phyloP scores from a whole-genome alignment of 495 filamentous ascomycete genomes.

The Talaromyces ruber region DNA sequence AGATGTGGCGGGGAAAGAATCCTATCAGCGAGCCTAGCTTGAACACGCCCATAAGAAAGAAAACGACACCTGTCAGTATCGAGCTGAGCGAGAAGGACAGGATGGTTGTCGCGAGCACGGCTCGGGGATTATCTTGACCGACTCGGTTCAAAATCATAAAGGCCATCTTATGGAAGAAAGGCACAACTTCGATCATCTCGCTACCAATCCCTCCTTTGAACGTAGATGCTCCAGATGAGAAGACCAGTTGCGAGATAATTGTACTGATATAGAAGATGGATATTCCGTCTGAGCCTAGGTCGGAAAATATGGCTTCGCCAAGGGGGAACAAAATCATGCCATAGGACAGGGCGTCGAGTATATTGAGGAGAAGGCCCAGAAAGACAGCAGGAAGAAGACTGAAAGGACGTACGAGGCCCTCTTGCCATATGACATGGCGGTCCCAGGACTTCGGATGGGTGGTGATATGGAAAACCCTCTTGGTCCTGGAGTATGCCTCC shows the following conservation, averaged over 20 bases:
- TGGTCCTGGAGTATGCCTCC: constrained; percentile 15
- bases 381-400: constrained; percentile 75
- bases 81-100: constrained; percentile 86
- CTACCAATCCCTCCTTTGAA: constrained; percentile 92
- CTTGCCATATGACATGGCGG: constrained; percentile 51
- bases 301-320: constrained; percentile 70
- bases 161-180: constrained; percentile 97
- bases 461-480: constrained; percentile 17
- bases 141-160: constrained; percentile 73
- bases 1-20: constrained; percentile 91
- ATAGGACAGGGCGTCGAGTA: constrained; percentile 91
- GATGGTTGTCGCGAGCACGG: constrained; percentile 87
- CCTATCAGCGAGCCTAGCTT: constrained; percentile 84
- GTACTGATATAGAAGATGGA: constrained; percentile 99
- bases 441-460: constrained; percentile 67
- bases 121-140: constrained; percentile 70
- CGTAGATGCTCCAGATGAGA: constrained; percentile 72
- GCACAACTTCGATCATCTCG: constrained; percentile 98
- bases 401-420: constrained; percentile 55
- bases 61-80: constrained; percentile 80
- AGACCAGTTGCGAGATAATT: constrained; percentile 89
- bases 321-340: constrained; percentile 96
- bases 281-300: constrained; percentile 83
- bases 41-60: constrained; percentile 81
- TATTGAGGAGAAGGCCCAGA: constrained; percentile 81